Evolutionary conservation across 148 eudicot genomes (phyloP), one percentile per base, ranked within the genome.

Genomic region (Spergularia marina): DNA sequence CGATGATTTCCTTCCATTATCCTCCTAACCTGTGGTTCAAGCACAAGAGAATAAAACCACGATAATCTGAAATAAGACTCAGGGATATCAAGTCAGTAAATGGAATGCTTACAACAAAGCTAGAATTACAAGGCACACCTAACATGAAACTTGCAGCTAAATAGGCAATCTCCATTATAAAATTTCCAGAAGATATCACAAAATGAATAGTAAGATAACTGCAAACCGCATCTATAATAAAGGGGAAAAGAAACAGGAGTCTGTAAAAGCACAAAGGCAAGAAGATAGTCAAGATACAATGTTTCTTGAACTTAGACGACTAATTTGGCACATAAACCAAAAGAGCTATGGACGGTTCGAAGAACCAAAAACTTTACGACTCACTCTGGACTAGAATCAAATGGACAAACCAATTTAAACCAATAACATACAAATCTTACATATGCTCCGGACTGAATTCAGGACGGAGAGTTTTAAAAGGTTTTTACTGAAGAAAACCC

Each of bases 1-100:
- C 99, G 94, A 57, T 87, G 92, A 63, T 89, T 96, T 77, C 99
- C 99, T 87, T 96, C 99, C 99, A 96, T 92, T 81, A 92, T 89
- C 77, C 99, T 92, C 91, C 99, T 87, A 73, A 96, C 95, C 99
- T 96, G 89, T 79, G 74, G 85, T 61, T 80, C 81, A 72, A 73
- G 73, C 70, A 79, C 21, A 74, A 81, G 81, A 81, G 49, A 77
- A 74, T 77, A 77, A 74, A 77, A 77, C 81, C 75, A 83, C 83
- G 78, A 80, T 77, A 68, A 76, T 80, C 81, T 77, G 78, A 53
- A 56, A 68, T 16, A 71, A 58, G 55, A 77, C 76, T 80, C 64
- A 76, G 68, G 57, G 74, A 68, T 83, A 73, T 41, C 75, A 54
- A 70, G 83, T 76, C 76, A 83, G 84, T 77, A 56, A 55, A 34